These are phyloP conservation scores for Cucurbita argyrosperma DNA, from an alignment of 306 rosid species.

Conservation along the genomic window DNA sequence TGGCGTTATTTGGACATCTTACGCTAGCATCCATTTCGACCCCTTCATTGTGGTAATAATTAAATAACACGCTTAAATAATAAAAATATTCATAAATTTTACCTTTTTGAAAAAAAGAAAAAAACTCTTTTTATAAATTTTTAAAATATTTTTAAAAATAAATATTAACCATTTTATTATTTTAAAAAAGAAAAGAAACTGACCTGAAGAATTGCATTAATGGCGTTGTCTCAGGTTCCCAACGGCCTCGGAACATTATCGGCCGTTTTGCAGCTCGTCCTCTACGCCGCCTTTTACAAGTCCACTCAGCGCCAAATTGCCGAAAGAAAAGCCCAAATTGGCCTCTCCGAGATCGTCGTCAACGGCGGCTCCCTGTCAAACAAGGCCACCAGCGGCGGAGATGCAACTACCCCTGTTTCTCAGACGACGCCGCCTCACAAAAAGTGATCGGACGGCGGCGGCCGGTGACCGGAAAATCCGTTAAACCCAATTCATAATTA, in stretches of 20 bases:
- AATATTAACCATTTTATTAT: too few relatives aligned
- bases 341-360: slow-evolving; percentile 26
- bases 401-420: neutral
- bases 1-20: slow-evolving; percentile 59
- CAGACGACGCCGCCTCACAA: neutral
- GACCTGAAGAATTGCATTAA: neutral
- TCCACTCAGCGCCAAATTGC: slow-evolving; percentile 47
- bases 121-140: too few relatives aligned
- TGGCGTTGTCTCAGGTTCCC: slow-evolving; percentile 43
- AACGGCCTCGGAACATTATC: slow-evolving; percentile 62
- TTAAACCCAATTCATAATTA: neutral
- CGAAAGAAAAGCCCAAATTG: slow-evolving; percentile 23
- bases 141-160: too few relatives aligned
- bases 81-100: too few relatives aligned
- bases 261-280: slow-evolving; percentile 41
- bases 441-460: neutral
- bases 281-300: slow-evolving; percentile 69
- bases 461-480: neutral
- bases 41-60: slow-evolving; percentile 4
- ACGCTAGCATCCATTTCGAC: slow-evolving; percentile 8
- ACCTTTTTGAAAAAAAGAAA: too few relatives aligned
- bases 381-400: neutral
- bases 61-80: too few relatives aligned
- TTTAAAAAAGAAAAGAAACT: neutral
- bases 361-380: neutral